Conservation (phyloP, 2,329 filamentous ascomycete species). For the Fusarium pseudograminearum region DNA sequence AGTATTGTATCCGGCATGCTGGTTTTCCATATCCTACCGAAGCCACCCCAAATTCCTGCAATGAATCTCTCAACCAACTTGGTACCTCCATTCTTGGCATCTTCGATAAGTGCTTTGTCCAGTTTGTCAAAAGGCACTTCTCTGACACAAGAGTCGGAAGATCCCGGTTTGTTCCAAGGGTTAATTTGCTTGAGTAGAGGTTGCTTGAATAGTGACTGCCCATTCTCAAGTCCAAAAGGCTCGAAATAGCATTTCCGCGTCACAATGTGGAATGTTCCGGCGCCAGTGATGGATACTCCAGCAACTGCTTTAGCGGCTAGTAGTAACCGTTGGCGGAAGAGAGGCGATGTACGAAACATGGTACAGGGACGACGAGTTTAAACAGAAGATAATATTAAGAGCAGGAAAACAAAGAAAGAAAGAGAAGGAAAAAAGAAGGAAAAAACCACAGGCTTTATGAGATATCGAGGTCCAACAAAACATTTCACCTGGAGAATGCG, state of each 20-base stretch:
- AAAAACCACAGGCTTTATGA: too few relatives aligned
- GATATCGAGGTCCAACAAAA: too few relatives aligned
- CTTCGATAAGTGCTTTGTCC: slow-evolving; percentile 12
- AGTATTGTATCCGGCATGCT: accelerated
- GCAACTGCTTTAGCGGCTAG: background rate
- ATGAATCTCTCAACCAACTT: slow-evolving; percentile 33
- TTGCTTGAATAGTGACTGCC: slow-evolving; percentile 23
- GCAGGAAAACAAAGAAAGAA: too few relatives aligned
- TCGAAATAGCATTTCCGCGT: slow-evolving; percentile 41
- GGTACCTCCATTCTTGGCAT: slow-evolving; percentile 33
- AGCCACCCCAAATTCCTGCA: slow-evolving; percentile 40
- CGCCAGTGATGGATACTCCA: slow-evolving; percentile 13
- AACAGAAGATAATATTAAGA: too few relatives aligned
- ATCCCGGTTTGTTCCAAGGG: slow-evolving; percentile 37
- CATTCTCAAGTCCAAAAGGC: slow-evolving; percentile 26
- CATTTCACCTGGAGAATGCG: too few relatives aligned
- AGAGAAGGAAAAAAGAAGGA: too few relatives aligned
- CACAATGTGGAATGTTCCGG: slow-evolving; percentile 23
- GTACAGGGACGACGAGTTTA: accelerated
- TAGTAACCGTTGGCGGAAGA: background rate
- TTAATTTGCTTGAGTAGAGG: slow-evolving; percentile 31
- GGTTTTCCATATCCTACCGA: slow-evolving; percentile 4
- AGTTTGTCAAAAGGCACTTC: slow-evolving; percentile 22
- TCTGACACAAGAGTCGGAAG: slow-evolving; percentile 38
- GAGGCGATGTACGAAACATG: background rate